Evolutionary conservation across 2,329 filamentous ascomycete genomes (phyloP).

Genomic region (Talaromyces verruculosus): DNA sequence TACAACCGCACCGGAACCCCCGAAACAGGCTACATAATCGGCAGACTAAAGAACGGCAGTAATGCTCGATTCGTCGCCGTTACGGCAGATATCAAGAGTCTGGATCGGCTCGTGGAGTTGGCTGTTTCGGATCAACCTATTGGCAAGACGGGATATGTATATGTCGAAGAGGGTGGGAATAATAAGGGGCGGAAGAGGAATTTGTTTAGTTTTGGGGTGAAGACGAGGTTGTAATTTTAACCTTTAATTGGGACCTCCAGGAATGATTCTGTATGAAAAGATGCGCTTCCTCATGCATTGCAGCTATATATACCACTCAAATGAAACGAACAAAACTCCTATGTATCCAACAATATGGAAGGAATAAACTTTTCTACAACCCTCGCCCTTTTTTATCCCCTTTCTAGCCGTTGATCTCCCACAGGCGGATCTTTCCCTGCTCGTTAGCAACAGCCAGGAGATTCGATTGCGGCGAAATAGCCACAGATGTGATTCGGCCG

Average conservation of each 20-base stretch:
- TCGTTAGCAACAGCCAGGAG: slow-evolving; percentile 86
- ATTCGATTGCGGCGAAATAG: slow-evolving; percentile 65
- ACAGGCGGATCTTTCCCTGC: slow-evolving; percentile 79
- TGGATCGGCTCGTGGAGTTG: slow-evolving; percentile 4
- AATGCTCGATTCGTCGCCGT: slow-evolving; percentile 59
- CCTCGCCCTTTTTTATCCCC: too few species aligned
- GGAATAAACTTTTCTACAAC: not conserved
- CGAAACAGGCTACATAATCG: slow-evolving; percentile 52
- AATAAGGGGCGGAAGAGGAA: slow-evolving; percentile 5
- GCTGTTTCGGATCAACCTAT: slow-evolving; percentile 15
- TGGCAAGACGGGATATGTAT: slow-evolving; percentile 12
- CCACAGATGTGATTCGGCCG: slow-evolving; percentile 74
- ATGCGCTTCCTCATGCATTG: slow-evolving; percentile 10
- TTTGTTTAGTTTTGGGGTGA: slow-evolving; percentile 15
- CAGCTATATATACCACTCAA: not conserved
- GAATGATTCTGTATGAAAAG: not conserved
- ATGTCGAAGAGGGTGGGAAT: slow-evolving; percentile 2
- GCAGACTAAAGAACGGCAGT: slow-evolving; percentile 48
- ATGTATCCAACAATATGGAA: not conserved
- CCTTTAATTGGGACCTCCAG: too few species aligned
- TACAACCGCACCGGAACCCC: slow-evolving; percentile 55
- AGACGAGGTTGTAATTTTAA: slow-evolving; percentile 12
- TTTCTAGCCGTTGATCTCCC: slow-evolving; percentile 64
- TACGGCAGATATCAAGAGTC: slow-evolving; percentile 24
- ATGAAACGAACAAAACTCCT: not conserved